phyloP scores from a whole-genome alignment of 2,329 filamentous ascomycete genomes.

The Claviceps purpurea region DNA sequence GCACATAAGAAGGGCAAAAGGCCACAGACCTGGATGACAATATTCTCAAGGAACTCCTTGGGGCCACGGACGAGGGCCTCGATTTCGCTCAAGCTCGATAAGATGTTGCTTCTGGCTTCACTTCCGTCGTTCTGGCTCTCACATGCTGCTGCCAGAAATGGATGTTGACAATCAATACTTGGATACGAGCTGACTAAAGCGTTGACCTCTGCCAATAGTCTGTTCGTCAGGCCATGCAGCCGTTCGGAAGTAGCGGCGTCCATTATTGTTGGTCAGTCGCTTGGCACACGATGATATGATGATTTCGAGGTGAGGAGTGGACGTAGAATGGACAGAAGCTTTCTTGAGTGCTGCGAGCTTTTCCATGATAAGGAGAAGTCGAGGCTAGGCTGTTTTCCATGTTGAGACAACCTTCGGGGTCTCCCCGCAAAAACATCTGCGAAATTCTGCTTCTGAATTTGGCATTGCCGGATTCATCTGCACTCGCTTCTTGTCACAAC shows the following conservation, averaged over 20 bases:
- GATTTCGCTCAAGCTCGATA: slow-evolving; percentile 1
- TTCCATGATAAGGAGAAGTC: not conserved
- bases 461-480: no score
- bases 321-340: not conserved
- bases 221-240: not conserved
- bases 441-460: not conserved
- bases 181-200: not conserved
- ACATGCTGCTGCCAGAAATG: not conserved
- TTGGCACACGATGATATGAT: not conserved
- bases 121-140: not conserved
- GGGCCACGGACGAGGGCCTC: slow-evolving; percentile 1
- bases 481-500: not conserved
- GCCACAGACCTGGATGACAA: slow-evolving; percentile 2
- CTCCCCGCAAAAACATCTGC: not conserved
- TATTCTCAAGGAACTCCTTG: slow-evolving; percentile 1
- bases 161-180: not conserved
- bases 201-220: not conserved
- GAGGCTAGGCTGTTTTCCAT: not conserved
- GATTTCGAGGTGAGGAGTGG: not conserved
- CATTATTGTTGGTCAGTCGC: not conserved
- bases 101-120: not conserved
- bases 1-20: not conserved
- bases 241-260: not conserved
- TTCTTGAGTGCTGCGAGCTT: not conserved
- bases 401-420: not conserved